Evolutionary conservation across 148 eudicot species (phyloP).

Genomic region (Silene uniflora): DNA sequence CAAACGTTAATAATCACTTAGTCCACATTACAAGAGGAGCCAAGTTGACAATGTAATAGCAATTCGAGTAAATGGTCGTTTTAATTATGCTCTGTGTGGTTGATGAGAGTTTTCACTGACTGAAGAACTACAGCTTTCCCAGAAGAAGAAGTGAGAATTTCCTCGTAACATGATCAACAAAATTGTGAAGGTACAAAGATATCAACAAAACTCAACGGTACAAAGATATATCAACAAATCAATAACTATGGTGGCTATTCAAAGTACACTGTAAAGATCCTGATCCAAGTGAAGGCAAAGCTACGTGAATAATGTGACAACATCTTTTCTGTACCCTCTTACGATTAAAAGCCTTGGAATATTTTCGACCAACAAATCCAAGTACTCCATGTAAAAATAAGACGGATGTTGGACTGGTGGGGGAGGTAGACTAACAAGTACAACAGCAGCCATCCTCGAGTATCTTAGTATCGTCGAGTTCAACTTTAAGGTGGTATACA

Average conservation of each 20-base stretch:
- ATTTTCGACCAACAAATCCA: conserved; percentile 95
- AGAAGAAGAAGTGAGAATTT: too few species aligned
- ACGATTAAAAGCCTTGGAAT: conserved; percentile 93
- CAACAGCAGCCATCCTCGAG: conserved; percentile 97
- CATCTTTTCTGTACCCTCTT: conserved; percentile 87
- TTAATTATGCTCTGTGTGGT: too few species aligned
- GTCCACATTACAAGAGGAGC: too few species aligned
- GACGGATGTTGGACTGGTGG: conserved; percentile 86
- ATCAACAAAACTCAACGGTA: conserved; percentile 19
- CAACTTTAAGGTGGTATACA: conserved; percentile 82
- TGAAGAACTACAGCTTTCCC: too few species aligned
- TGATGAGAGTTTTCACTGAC: too few species aligned
- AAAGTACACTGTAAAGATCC: conserved; percentile 8
- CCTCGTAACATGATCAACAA: conserved; percentile 4
- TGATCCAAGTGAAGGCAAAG: not conserved
- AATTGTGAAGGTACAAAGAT: conserved; percentile 20
- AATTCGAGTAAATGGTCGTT: too few species aligned
- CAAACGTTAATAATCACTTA: too few species aligned
- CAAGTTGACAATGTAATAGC: too few species aligned
- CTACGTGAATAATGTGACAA: conserved; percentile 93
- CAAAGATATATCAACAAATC: conserved; percentile 22
- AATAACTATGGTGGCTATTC: not conserved
- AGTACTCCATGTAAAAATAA: conserved; percentile 88
- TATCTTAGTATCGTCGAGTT: conserved; percentile 69
- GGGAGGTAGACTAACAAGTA: conserved; percentile 88